phyloP scores from a whole-genome alignment of 306 rosid species.

The Gastrolobium bilobum region DNA sequence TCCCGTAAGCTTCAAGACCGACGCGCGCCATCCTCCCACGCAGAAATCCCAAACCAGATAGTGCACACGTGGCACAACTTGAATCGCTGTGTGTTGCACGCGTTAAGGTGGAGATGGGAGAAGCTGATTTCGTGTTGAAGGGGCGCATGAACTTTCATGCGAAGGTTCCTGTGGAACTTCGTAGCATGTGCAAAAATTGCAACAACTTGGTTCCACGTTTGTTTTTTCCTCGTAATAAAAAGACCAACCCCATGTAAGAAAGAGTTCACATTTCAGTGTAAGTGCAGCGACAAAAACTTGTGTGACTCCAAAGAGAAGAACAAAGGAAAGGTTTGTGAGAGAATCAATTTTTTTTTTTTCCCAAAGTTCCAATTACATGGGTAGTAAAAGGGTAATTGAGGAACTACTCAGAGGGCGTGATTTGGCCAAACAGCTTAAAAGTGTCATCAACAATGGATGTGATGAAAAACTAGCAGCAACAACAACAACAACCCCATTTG shows the following conservation, averaged over 20 bases:
- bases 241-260: neutral
- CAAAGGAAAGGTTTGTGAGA: neutral
- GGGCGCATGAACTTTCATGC: slow-evolving; percentile 50
- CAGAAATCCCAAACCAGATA: accelerated
- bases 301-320: neutral
- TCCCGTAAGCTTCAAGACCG: neutral
- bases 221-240: neutral
- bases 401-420: slow-evolving; percentile 61
- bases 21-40: neutral
- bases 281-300: neutral
- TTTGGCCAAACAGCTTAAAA: slow-evolving; percentile 48
- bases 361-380: neutral
- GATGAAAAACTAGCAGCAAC: neutral
- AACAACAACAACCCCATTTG: neutral
- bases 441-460: slow-evolving; percentile 19
- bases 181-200: slow-evolving; percentile 33
- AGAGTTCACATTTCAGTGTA: slow-evolving; percentile 8
- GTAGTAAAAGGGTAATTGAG: slow-evolving; percentile 40
- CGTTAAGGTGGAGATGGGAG: accelerated
- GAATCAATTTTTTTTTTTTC: neutral
- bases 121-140: neutral
- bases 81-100: neutral
- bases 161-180: slow-evolving; percentile 45
- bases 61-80: neutral
- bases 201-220: neutral